These are phyloP conservation scores for Mortierella sp. DNA, from an alignment of 371 early-diverging fungal species.

Conservation along the genomic window DNA sequence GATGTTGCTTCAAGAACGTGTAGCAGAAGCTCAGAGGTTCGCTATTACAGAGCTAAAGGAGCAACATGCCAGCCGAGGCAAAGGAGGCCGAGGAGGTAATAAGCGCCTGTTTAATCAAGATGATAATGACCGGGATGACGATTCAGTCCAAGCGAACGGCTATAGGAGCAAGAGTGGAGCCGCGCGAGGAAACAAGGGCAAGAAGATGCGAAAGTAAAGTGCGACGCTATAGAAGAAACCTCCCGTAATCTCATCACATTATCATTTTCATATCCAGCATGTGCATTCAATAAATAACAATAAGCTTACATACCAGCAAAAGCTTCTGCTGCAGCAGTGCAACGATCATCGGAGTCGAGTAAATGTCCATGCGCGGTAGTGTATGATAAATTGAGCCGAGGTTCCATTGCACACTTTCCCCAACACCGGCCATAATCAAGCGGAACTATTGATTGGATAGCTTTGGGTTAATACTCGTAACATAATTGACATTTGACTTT, in stretches of 20 bases:
- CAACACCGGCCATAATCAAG: too few species aligned
- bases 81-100: slow-evolving; percentile 60
- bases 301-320: too few species aligned
- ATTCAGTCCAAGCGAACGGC: slow-evolving; percentile 61
- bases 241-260: background rate
- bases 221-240: background rate
- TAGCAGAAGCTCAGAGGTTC: slow-evolving; percentile 89
- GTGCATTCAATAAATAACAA: background rate
- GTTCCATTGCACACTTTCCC: too few species aligned
- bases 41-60: slow-evolving; percentile 82
- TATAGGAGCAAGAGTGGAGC: slow-evolving; percentile 49
- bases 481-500: too few species aligned
- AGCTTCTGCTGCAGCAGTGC: too few species aligned
- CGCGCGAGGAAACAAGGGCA: slow-evolving; percentile 54
- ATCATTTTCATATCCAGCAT: background rate
- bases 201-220: slow-evolving; percentile 52
- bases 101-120: slow-evolving; percentile 68
- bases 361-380: too few species aligned
- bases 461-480: too few species aligned
- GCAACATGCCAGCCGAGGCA: slow-evolving; percentile 58
- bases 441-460: too few species aligned
- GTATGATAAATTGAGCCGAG: too few species aligned
- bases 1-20: slow-evolving; percentile 93
- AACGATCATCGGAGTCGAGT: too few species aligned
- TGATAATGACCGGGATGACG: slow-evolving; percentile 67